These are phyloP conservation scores for Clitopilus passeckerianus DNA, from an alignment of 768 basidiomycete genomes.

Conservation along the genomic window DNA sequence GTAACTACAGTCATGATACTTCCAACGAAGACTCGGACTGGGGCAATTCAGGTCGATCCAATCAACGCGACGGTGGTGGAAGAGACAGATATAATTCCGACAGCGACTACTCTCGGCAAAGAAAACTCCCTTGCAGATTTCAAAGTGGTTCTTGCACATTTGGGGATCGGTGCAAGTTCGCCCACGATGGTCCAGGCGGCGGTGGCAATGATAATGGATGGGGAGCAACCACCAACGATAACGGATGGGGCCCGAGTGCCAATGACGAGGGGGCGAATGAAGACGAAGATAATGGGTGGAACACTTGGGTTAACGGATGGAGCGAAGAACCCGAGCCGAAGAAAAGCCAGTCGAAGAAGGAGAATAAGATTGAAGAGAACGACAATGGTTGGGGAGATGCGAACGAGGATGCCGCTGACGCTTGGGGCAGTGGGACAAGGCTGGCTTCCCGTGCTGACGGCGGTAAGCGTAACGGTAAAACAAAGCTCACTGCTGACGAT, in stretches of 20 bases:
- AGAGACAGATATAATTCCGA: conserved; percentile 2
- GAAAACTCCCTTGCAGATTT: background rate
- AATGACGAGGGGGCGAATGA: background rate
- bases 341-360: background rate
- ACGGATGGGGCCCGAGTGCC: background rate
- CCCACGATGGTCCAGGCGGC: conserved; percentile 5
- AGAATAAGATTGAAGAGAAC: too few species aligned
- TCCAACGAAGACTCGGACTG: background rate
- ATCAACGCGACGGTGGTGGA: conserved; percentile 2
- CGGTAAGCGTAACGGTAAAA: too few species aligned
- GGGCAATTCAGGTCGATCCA: background rate
- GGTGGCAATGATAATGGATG: conserved; percentile 10
- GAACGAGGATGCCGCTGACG: too few species aligned
- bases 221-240: background rate
- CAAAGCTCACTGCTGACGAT: too few species aligned
- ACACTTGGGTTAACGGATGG: background rate
- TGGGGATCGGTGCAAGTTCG: conserved; percentile 6
- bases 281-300: background rate
- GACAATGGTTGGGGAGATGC: conserved; percentile 6
- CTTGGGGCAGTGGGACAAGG: too few species aligned
- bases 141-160: conserved; percentile 1
- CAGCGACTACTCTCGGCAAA: background rate
- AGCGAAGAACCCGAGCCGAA: background rate
- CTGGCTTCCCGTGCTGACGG: too few species aligned
- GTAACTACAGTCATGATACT: conserved; percentile 7